phyloP scores from a whole-genome alignment of 2,329 filamentous ascomycete species.

The Exserohilum turcica region DNA sequence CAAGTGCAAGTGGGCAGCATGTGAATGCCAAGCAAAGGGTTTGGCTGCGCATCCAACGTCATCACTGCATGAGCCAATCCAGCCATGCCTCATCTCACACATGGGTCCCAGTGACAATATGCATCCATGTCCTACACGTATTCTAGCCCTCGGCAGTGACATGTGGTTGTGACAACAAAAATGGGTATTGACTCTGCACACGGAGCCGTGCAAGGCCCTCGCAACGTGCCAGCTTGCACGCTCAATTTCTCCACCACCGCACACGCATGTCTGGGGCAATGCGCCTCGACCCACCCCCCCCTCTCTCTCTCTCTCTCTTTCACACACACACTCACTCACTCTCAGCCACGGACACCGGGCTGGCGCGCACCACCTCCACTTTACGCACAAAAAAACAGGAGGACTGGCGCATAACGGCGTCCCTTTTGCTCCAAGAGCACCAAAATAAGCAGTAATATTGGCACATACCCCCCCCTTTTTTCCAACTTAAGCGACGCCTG shows the following conservation, averaged over 20 bases:
- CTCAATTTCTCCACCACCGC: neutral
- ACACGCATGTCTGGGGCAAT: constrained; percentile 6
- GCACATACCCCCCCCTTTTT: constrained; percentile 29
- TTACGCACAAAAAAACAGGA: constrained; percentile 16
- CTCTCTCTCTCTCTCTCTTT: too few species aligned
- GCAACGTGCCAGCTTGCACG: constrained; percentile 3
- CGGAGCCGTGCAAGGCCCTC: constrained; percentile 1
- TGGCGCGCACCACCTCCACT: constrained; percentile 6
- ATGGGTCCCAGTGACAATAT: neutral
- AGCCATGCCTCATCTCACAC: neutral
- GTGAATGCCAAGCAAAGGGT: constrained; percentile 32
- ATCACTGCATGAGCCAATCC: constrained; percentile 6
- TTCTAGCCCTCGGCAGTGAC: neutral
- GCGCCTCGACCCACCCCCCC: constrained; percentile 4
- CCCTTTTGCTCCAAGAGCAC: constrained; percentile 14
- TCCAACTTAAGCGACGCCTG: constrained; percentile 13
- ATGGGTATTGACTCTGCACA: constrained; percentile 17
- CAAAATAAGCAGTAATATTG: constrained; percentile 40
- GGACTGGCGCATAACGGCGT: constrained; percentile 17
- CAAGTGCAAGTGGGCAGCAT: constrained; percentile 23
- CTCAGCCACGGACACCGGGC: constrained; percentile 1
- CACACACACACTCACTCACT: too few species aligned
- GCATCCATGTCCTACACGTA: neutral
- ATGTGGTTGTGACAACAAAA: neutral
- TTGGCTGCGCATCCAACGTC: constrained; percentile 8